phyloP scores from a whole-genome alignment of 768 basidiomycete species.

The Phaffia tasmanica region DNA sequence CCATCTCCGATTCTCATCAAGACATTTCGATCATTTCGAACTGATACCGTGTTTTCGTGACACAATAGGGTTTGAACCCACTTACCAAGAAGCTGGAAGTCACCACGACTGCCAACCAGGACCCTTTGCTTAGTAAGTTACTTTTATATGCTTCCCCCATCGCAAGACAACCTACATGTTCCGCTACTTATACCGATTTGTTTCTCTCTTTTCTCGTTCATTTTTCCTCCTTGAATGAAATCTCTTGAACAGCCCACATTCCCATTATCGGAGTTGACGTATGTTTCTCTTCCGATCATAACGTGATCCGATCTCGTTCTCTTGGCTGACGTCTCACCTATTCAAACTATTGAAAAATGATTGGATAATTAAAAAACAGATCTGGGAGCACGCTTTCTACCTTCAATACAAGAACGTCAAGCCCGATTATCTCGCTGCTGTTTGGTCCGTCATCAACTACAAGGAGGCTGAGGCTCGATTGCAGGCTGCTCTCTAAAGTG shows the following conservation, averaged over 20 bases:
- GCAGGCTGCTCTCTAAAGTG: slow-evolving; percentile 23
- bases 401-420: slow-evolving; percentile 94
- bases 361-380: neutral
- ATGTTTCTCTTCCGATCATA: slow-evolving; percentile 43
- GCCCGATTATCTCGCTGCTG: slow-evolving; percentile 63
- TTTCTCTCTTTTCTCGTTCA: neutral
- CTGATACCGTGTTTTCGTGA: neutral
- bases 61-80: slow-evolving; percentile 56
- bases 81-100: slow-evolving; percentile 67
- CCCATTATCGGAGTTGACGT: slow-evolving; percentile 87
- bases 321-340: too few relatives aligned
- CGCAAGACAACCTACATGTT: neutral
- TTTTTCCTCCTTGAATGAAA: neutral
- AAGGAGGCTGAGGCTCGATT: slow-evolving; percentile 73
- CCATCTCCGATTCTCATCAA: neutral
- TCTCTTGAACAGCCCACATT: slow-evolving; percentile 47
- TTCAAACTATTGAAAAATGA: slow-evolving; percentile 45
- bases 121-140: slow-evolving; percentile 57
- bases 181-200: neutral
- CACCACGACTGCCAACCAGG: slow-evolving; percentile 90
- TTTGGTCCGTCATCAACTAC: slow-evolving; percentile 95
- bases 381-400: slow-evolving; percentile 47
- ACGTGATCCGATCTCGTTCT: too few relatives aligned
- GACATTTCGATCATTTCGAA: neutral
- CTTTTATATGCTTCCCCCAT: neutral